Base-by-base conservation (phyloP, 768 basidiomycete species). In the Amanita pseudoporphyria region DNA sequence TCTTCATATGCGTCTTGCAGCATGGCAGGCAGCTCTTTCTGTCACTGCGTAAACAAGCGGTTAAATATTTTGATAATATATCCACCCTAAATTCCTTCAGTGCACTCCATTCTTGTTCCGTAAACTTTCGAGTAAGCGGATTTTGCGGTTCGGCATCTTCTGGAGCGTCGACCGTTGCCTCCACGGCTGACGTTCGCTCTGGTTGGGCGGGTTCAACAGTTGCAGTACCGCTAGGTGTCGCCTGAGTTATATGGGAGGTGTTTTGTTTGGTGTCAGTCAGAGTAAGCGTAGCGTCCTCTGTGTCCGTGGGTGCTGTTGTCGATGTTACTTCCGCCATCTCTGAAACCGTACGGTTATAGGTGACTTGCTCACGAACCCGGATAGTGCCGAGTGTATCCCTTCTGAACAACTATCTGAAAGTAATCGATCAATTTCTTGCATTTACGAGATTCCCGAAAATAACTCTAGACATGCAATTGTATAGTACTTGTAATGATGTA, bases 61-160 rank as follows among this genome's bases (percentile, higher is more conserved):
- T 14, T 30, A 19, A 33, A 22, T 3, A 18, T 13, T 10, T 16
- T 28, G 24, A 18, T 3, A 26, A 35, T 14, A 19, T 35, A 56
- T 75, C 35, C 58, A 86, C 87, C 53, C 85, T 71, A 53, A 91
- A 81, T 55, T 76, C 74, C 54, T 76, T 75, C 56, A 91, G 64
- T 7, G 82, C 82, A 12, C 60, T 66, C 84, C 87, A 85, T 62
- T 91, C 88, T n/a, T 68, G 70, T 6, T 76, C 65, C 0, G 80
- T 84, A 62, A 90, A 91, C 58, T 73, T 71, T 60, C 72, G 65
- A 0, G 87, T 90, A 26, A 91, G 69, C 1, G 71, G 57, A 57
- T 79, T 89, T 64, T 87, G 82, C 0, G 79, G 81, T 61, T 89
- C 87, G 12, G 60, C 14, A 19, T 49, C 50, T 26, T 61, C 64